phyloP scores from a whole-genome alignment of 805 yeast species.

The Scheffersomyces amazonensis region DNA sequence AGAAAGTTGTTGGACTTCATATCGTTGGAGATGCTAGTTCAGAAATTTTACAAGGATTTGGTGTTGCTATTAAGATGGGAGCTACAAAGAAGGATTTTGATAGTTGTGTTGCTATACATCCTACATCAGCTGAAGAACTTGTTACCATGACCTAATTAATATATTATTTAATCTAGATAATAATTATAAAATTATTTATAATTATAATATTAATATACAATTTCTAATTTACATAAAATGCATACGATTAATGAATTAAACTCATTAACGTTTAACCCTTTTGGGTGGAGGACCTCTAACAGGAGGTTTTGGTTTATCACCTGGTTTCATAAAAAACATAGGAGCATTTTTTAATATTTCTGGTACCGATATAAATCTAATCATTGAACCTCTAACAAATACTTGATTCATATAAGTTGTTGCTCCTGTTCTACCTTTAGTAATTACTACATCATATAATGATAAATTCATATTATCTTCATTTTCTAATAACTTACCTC shows the following conservation, averaged over 20 bases:
- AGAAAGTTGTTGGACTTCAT: constrained; percentile 94
- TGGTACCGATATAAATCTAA: constrained; percentile 81
- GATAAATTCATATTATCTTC: constrained; percentile 97
- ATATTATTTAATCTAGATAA: neutral
- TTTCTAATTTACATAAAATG: neutral
- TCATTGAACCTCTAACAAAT: constrained; percentile 87
- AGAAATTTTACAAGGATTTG: constrained; percentile 96
- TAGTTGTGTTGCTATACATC: constrained; percentile 95
- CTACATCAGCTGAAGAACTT: constrained; percentile 96
- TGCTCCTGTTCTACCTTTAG: constrained; percentile 65
- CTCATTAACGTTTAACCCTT: constrained; percentile 19
- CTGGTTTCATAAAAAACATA: constrained; percentile 62
- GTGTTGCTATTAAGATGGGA: constrained; percentile 98
- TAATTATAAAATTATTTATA: neutral
- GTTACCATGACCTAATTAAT: constrained; percentile 62
- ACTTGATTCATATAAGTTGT: constrained; percentile 79
- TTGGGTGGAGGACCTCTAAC: constrained; percentile 58
- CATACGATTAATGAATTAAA: neutral
- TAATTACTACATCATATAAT: constrained; percentile 74
- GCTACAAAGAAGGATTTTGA: constrained; percentile 97
- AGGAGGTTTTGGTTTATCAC: constrained; percentile 68
- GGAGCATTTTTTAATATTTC: constrained; percentile 89
- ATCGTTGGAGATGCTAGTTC: constrained; percentile 87
- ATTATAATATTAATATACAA: neutral
- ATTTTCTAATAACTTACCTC: constrained; percentile 81